Conservation (phyloP, 257 asterid genomes). For the Lithospermum erythrorhizon region DNA sequence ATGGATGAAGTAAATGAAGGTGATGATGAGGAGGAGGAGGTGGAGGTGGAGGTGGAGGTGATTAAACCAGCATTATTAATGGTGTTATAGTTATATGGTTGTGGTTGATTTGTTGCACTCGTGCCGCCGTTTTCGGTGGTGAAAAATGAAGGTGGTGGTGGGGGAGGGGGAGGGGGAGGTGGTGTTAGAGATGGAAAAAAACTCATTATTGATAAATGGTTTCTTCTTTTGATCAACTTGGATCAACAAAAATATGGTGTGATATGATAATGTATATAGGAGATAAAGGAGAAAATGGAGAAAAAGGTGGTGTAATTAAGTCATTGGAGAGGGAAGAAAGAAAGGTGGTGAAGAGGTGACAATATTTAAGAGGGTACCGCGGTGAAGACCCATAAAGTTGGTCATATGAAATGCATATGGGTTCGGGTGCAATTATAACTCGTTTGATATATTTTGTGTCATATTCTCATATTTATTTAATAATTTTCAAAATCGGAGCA, state of each 20-base stretch:
- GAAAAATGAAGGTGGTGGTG: conserved; percentile 17
- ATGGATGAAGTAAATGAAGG: conserved; percentile 36
- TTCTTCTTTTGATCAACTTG: neutral
- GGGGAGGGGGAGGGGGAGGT: conserved; percentile 8
- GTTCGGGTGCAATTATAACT: too few species aligned
- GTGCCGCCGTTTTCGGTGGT: conserved; percentile 20
- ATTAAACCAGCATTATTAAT: neutral
- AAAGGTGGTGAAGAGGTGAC: conserved; percentile 8
- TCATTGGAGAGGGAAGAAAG: conserved; percentile 2
- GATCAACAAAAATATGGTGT: too few species aligned
- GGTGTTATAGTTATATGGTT: neutral
- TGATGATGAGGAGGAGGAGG: neutral
- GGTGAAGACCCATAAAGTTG: neutral
- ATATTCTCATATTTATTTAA: too few species aligned
- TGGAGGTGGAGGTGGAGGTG: neutral
- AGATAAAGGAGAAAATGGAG: too few species aligned
- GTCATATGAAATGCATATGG: too few species aligned
- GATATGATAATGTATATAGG: too few species aligned
- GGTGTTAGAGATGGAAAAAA: conserved; percentile 11
- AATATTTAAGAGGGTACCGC: conserved; percentile 19
- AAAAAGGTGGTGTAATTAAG: too few species aligned
- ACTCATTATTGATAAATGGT: conserved; percentile 25
- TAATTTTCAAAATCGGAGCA: too few species aligned
- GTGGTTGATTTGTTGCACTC: neutral
- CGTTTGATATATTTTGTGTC: too few species aligned